Conservation (phyloP, 495 filamentous ascomycete genomes). For the Daldinia grandis region DNA sequence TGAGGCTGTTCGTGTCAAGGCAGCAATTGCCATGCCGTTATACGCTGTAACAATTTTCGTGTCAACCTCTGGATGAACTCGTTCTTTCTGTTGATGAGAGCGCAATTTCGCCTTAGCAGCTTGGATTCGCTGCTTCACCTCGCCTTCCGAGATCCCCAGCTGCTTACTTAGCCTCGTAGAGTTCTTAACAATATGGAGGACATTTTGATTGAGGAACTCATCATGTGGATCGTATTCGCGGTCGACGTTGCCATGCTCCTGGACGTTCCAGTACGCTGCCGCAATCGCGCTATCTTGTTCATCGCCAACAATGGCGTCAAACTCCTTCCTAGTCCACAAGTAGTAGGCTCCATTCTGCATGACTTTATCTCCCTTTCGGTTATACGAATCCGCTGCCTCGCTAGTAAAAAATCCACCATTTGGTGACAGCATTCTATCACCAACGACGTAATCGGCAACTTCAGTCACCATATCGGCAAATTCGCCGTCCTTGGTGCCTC, state of each 20-base stretch:
- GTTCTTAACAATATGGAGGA: constrained; percentile 59
- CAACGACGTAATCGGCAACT: constrained; percentile 81
- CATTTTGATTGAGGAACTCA: constrained; percentile 89
- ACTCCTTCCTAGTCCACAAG: constrained; percentile 90
- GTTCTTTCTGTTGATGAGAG: constrained; percentile 75
- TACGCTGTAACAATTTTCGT: constrained; percentile 89
- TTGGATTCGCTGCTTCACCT: constrained; percentile 76
- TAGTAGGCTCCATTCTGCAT: constrained; percentile 96
- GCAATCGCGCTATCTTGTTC: constrained; percentile 72
- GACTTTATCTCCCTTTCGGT: constrained; percentile 75
- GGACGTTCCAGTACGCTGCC: constrained; percentile 85
- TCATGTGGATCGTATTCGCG: constrained; percentile 86
- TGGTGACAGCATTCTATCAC: constrained; percentile 68
- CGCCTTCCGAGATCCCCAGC: constrained; percentile 76
- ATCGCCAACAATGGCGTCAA: constrained; percentile 76
- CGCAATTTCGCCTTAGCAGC: constrained; percentile 73
- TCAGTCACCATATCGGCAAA: constrained; percentile 84
- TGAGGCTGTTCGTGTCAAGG: constrained; percentile 76
- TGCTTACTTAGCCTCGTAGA: constrained; percentile 74
- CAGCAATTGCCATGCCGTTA: constrained; percentile 91
- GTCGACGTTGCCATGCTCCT: constrained; percentile 88
- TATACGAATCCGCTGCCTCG: constrained; percentile 92
- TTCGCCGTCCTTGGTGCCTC: constrained; percentile 63
- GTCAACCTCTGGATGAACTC: constrained; percentile 83
- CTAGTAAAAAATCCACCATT: constrained; percentile 86